A percentile compares a stretch with the other conserved stretches of the same genome.
Conservation (phyloP, 345 rosid genomes). For the Eucalyptus melliodora region DNA sequence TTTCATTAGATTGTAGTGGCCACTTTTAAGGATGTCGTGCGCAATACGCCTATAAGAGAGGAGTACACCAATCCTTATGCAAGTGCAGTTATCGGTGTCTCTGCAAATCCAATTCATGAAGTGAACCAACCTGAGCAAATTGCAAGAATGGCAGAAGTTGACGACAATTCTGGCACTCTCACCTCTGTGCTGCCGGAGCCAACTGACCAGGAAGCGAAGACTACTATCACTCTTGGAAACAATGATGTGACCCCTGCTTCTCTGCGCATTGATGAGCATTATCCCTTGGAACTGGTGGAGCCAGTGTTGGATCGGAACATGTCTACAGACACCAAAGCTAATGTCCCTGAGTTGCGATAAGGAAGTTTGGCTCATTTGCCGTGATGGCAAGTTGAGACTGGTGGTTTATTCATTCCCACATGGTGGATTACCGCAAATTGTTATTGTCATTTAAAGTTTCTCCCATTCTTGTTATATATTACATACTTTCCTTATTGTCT, state of each 20-base stretch:
- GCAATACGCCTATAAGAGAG: not conserved
- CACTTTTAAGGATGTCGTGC: not conserved
- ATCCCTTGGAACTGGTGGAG: not conserved
- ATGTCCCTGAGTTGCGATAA: not conserved
- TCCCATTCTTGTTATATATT: not conserved
- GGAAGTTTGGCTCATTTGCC: not conserved
- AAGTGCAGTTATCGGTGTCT: not conserved
- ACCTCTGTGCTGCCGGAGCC: not conserved
- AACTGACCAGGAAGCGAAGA: not conserved
- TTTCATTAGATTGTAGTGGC: not conserved
- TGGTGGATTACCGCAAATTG: not conserved
- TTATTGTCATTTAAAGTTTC: not conserved
- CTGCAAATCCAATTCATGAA: not conserved
- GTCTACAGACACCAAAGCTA: not conserved
- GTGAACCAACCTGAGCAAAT: not conserved
- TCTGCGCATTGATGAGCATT: not conserved
- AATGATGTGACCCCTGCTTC: not conserved
- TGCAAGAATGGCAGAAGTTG: not conserved
- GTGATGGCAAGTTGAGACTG: not conserved
- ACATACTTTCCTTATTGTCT: not conserved
- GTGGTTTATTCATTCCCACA: not conserved
- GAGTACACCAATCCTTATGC: not conserved
- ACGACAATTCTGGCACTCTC: not conserved
- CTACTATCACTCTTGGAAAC: not conserved
- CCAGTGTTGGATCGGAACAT: not conserved